Conservation (phyloP, 805 yeast genomes). For the Pichia cephalocereana region DNA sequence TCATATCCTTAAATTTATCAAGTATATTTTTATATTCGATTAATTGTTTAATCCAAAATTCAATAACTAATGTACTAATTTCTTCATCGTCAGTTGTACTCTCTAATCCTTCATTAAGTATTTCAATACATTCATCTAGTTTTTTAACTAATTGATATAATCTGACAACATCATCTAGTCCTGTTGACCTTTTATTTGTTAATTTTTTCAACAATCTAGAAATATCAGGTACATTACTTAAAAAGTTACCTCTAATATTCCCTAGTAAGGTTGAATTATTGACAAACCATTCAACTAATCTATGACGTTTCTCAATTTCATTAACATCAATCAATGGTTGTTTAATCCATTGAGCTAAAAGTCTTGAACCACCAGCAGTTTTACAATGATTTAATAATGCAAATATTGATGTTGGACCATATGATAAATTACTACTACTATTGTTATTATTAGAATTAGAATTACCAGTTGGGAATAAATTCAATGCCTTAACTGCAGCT, state of each 20-base stretch:
- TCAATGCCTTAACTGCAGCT: conserved; percentile 81
- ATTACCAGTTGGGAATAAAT: conserved; percentile 58
- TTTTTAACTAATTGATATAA: conserved; percentile 70
- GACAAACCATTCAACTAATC: conserved; percentile 64
- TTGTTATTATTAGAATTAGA: conserved; percentile 6
- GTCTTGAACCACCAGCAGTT: conserved; percentile 79
- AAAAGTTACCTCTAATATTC: conserved; percentile 54
- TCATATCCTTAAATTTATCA: conserved; percentile 67
- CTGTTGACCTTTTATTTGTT: conserved; percentile 27
- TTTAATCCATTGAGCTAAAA: conserved; percentile 89
- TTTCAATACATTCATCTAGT: conserved; percentile 58
- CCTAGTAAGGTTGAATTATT: conserved; percentile 61
- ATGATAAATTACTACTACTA: conserved; percentile 35
- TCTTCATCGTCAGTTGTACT: conserved; percentile 25
- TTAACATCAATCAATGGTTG: conserved; percentile 73
- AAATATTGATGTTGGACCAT: conserved; percentile 46
- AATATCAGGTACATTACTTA: conserved; percentile 74
- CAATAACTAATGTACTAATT: conserved; percentile 30
- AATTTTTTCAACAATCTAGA: conserved; percentile 67
- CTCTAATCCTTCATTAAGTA: conserved; percentile 36
- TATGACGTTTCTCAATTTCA: conserved; percentile 60
- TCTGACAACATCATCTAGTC: conserved; percentile 82
- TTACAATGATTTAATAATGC: conserved; percentile 85
- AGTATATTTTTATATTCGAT: conserved; percentile 41
- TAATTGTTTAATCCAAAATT: conserved; percentile 54